Base-by-base conservation (phyloP, 805 yeast species). In the Kluyveromyces wickerhamii region DNA sequence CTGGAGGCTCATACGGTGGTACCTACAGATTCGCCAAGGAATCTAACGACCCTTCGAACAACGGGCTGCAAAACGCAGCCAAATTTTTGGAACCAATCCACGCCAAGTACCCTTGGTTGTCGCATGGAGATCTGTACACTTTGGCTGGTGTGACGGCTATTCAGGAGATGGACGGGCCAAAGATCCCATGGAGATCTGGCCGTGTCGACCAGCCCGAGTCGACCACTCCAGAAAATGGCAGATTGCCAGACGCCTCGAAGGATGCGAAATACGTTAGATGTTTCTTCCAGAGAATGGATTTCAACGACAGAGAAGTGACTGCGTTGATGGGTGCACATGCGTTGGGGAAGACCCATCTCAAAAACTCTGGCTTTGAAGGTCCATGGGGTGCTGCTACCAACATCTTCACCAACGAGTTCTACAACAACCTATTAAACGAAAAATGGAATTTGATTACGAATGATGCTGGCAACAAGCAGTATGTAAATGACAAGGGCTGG, bases 381-480 rank as follows among this genome's bases (percentile, higher is more conserved):
- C 87, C 89, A 41, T 85, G 95, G 95, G 88, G 89, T 24, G 80
- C 79, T 36, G 73, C 81, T 25, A 85, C 92, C 36, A 82, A 80
- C 20, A 59, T 66, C 43, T 80, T 86, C 55, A 67, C 78, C 34
- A 86, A 85, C 62, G 84, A 83, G 27, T 85, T 82, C 57, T 85
- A 61, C 62, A 66, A 70, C 37, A 52, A 67, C 24, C 62, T 83
- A 53, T 44, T 75, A 27, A 64, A 72, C 33, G 79, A 76, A 45
- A 60, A 67, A 35, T 66, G 76, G 78, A 63, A 57, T 35, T 52
- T 65, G 64, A 65, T 73, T 53, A 63, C 76, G 55, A 69, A 85
- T 77, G 62, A 63, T 47, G 59, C 59, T 9, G 81, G 80, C 35
- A 74, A 72, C 52, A 66, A 65, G 42, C 85, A 73, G 66, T 80